Base-by-base conservation (phyloP, 2,329 filamentous ascomycete genomes). In the Trichoderma cornu-damae region DNA sequence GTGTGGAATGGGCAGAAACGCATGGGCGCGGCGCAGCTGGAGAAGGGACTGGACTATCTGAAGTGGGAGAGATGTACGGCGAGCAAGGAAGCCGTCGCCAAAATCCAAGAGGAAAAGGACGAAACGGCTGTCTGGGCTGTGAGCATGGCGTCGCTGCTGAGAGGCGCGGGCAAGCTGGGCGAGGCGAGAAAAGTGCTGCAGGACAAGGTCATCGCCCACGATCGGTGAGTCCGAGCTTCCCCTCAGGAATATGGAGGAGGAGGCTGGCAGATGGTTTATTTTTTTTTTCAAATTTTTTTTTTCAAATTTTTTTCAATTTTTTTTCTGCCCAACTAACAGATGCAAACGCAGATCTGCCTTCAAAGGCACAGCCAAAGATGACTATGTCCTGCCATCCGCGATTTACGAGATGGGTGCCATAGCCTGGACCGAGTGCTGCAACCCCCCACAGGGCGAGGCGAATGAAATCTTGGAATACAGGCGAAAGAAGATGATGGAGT, bases 1-100 rank as follows among this genome's bases (percentile, higher is more conserved):
- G 84, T 97, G 65, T 97, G 92, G 92, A 92, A 90, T 67, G 93
- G 92, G 0, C 85, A 84, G 64, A 93, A 89, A 72, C 84, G 90
- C 55, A 95, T 96, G 89, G 77, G 81, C 2, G 65, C 73, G 1
- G 73, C 74, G 0, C 82, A 93, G 59, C 75, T 96, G 12, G 76
- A 87, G 47, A 73, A 77, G 40, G 89, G 85, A 0, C 69, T 90
- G 35, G 72, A 69, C 1, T 79, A 80, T n/a, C 73, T 96, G 9
- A 75, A 77, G 0, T 96, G 82, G 82, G 73, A 76, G 20, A 71
- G 90, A 73, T 85, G 83, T 47, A 83, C 82, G 0, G 75, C 73
- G 5, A 61, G 69, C 4, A 66, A 70, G 0, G 74, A 77, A 42
- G 70, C 69, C 0, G 63, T 76, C 0, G 69, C 68, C 1, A 76